A percentile compares a stretch with the other conserved stretches of the same genome.
phyloP scores from a whole-genome alignment of 441 rosid species.

The Jatropha multifida region DNA sequence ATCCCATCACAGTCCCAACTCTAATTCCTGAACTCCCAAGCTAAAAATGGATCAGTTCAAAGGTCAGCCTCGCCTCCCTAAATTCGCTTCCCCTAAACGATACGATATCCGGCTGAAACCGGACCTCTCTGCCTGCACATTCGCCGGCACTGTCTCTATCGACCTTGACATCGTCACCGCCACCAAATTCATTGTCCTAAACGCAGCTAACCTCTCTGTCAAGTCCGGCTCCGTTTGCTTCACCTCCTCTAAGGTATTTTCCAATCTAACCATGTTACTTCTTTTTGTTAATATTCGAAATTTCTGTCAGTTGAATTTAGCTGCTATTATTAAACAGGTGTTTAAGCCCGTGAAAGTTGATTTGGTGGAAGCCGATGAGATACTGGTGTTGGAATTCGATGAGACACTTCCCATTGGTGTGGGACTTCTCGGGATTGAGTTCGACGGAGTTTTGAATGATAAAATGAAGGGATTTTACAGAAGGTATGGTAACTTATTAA shows the following conservation, averaged over 20 bases:
- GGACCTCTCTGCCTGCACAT: slow-evolving; percentile 72
- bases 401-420: slow-evolving; percentile 58
- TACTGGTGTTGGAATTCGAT: slow-evolving; percentile 69
- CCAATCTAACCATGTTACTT: not conserved
- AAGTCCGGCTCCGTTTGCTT: slow-evolving; percentile 47
- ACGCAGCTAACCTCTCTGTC: slow-evolving; percentile 84
- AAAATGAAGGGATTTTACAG: slow-evolving; percentile 89
- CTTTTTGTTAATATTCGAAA: not conserved
- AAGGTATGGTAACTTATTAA: slow-evolving; percentile 53
- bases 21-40: not conserved
- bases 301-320: not conserved
- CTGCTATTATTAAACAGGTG: slow-evolving; percentile 35
- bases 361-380: slow-evolving; percentile 65
- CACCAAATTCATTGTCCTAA: slow-evolving; percentile 80
- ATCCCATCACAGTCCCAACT: no score
- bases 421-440: slow-evolving; percentile 59
- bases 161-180: slow-evolving; percentile 53
- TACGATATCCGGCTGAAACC: slow-evolving; percentile 76
- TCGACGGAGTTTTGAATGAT: slow-evolving; percentile 71
- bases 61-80: slow-evolving; percentile 85
- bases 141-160: slow-evolving; percentile 64
- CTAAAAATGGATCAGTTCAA: slow-evolving; percentile 72
- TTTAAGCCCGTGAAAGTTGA: slow-evolving; percentile 52
- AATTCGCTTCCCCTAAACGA: slow-evolving; percentile 75
- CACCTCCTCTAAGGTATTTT: slow-evolving; percentile 55